phyloP scores from a whole-genome alignment of 2,329 filamentous ascomycete genomes.

The Botrytis byssoidea region DNA sequence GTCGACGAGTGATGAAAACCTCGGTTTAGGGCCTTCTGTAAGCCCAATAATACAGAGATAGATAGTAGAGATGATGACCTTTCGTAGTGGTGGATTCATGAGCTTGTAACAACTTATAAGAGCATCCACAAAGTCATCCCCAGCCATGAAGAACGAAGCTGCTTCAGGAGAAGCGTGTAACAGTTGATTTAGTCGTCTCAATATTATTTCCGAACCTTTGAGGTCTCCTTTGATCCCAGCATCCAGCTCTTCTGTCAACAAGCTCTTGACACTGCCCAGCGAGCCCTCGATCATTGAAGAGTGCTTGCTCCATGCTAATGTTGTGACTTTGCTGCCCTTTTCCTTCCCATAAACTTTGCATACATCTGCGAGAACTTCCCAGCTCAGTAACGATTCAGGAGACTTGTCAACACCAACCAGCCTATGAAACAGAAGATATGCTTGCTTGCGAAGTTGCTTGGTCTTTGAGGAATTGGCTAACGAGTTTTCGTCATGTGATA shows the following conservation, averaged over 20 bases:
- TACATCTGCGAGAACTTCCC: conserved; percentile 68
- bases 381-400: conserved; percentile 54
- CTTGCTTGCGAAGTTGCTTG: conserved; percentile 56
- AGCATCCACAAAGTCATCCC: conserved; percentile 83
- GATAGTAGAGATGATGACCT: conserved; percentile 66
- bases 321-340: conserved; percentile 50
- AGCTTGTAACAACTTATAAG: conserved; percentile 64
- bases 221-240: conserved; percentile 56
- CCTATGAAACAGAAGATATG: conserved; percentile 63
- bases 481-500: conserved; percentile 32
- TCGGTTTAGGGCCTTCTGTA: conserved; percentile 63
- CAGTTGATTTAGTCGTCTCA: conserved; percentile 62
- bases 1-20: conserved; percentile 74
- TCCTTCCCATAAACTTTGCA: conserved; percentile 66
- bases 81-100: conserved; percentile 62
- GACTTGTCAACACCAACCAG: conserved; percentile 49
- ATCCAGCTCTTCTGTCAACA: conserved; percentile 62
- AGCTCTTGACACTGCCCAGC: conserved; percentile 59
- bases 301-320: conserved; percentile 53
- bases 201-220: conserved; percentile 51
- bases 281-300: conserved; percentile 52
- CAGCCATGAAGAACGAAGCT: conserved; percentile 68
- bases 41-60: conserved; percentile 76
- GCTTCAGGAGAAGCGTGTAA: conserved; percentile 59
- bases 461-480: conserved; percentile 38